These are phyloP conservation scores for Castanea mollissima DNA, from an alignment of 306 rosid genomes.

Conservation along the genomic window DNA sequence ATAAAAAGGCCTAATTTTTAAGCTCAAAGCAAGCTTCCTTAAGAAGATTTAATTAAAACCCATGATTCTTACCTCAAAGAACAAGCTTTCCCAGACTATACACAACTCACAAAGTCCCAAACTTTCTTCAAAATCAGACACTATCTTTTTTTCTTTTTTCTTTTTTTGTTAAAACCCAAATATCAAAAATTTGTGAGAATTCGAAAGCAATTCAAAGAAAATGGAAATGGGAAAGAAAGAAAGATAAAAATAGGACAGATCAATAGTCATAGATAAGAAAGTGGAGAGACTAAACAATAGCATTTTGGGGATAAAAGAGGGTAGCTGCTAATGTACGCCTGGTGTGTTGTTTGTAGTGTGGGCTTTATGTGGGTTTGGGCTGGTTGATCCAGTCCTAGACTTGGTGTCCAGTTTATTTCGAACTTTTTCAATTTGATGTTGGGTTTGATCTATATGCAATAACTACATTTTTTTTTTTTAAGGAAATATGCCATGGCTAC, in stretches of 20 bases:
- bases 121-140: not conserved
- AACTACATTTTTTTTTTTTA: too few relatives aligned
- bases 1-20: not conserved
- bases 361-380: not conserved
- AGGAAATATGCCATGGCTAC: too few relatives aligned
- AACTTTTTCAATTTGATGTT: not conserved
- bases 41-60: slow-evolving; percentile 16
- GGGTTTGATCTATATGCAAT: too few relatives aligned
- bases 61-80: slow-evolving; percentile 26
- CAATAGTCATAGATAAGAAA: not conserved
- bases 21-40: slow-evolving; percentile 12
- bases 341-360: not conserved
- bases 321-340: slow-evolving; percentile 25
- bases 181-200: not conserved
- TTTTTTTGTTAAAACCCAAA: not conserved
- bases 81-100: not conserved
- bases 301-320: slow-evolving; percentile 17
- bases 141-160: not conserved
- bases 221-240: not conserved
- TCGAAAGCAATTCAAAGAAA: slow-evolving; percentile 2
- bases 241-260: not conserved
- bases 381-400: not conserved
- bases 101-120: slow-evolving; percentile 6
- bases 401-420: not conserved
- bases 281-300: not conserved